Percentiles rank a stretch among this genome's conserved stretches.
Evolutionary conservation across 805 yeast genomes (phyloP).

Genomic region (Monosporozyma solicola): DNA sequence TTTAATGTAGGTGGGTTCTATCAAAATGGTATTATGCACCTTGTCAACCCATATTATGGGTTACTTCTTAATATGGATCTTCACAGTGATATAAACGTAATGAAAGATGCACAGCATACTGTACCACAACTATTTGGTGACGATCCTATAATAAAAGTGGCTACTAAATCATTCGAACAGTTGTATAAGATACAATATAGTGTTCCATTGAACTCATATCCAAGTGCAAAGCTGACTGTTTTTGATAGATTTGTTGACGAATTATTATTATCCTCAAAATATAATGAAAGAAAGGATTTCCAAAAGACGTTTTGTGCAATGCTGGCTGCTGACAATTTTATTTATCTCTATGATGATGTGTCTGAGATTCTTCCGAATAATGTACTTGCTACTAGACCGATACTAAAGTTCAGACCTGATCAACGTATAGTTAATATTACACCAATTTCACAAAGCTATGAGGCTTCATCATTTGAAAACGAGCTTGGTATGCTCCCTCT

Average conservation of each 20-base stretch:
- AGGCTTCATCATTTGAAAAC: not conserved
- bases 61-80: not conserved
- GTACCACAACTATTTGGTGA: not conserved
- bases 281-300: not conserved
- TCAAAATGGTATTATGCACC: not conserved
- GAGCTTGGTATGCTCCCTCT: not conserved
- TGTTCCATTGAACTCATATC: not conserved
- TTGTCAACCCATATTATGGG: not conserved
- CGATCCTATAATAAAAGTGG: not conserved
- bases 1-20: not conserved
- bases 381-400: not conserved
- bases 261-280: not conserved
- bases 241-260: not conserved
- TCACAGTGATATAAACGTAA: not conserved
- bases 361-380: not conserved
- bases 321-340: not conserved
- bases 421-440: not conserved
- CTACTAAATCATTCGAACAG: not conserved
- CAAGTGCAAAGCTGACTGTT: not conserved
- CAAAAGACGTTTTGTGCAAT: not conserved
- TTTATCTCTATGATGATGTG: not conserved
- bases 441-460: not conserved
- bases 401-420: not conserved
- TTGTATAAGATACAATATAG: not conserved
- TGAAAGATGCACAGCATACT: not conserved